A percentile compares a stretch with the other conserved stretches of the same genome.
Evolutionary conservation across 441 rosid species (phyloP).

Genomic region (Omphalea diandra): DNA sequence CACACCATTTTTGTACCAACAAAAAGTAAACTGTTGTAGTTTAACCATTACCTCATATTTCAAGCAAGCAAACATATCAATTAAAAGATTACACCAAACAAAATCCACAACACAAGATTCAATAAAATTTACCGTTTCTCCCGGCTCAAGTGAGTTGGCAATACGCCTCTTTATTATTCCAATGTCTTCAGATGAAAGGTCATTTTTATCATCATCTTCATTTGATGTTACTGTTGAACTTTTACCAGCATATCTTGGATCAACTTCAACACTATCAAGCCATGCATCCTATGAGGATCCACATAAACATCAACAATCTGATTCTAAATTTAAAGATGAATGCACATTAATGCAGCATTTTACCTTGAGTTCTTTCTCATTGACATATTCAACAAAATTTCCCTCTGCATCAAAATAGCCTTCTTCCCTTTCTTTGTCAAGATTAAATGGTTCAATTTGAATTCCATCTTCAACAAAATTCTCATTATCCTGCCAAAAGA

Average conservation of each 20-base stretch:
- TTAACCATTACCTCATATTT: too few relatives aligned
- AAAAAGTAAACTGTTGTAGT: too few relatives aligned
- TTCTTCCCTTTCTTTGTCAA: slow-evolving; percentile 90
- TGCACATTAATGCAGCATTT: not conserved
- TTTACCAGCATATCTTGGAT: slow-evolving; percentile 52
- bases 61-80: slow-evolving; percentile 1
- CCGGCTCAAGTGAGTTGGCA: slow-evolving; percentile 73
- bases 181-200: slow-evolving; percentile 69
- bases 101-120: not conserved
- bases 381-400: slow-evolving; percentile 85
- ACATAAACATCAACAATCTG: slow-evolving; percentile 8
- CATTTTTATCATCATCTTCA: slow-evolving; percentile 43
- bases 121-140: slow-evolving; percentile 73
- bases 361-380: slow-evolving; percentile 78
- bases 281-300: slow-evolving; percentile 80
- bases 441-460: slow-evolving; percentile 90
- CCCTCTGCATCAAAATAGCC: slow-evolving; percentile 93
- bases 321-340: slow-evolving; percentile 3
- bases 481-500: slow-evolving; percentile 65
- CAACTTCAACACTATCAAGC: slow-evolving; percentile 80
- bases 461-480: slow-evolving; percentile 84
- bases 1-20: too few relatives aligned
- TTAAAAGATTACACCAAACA: not conserved
- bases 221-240: slow-evolving; percentile 25
- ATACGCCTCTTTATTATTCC: slow-evolving; percentile 79